A percentile compares a stretch with the other conserved stretches of the same genome.
phyloP scores from a whole-genome alignment of 2,329 filamentous ascomycete genomes.

The Huntiella bhutanensis region DNA sequence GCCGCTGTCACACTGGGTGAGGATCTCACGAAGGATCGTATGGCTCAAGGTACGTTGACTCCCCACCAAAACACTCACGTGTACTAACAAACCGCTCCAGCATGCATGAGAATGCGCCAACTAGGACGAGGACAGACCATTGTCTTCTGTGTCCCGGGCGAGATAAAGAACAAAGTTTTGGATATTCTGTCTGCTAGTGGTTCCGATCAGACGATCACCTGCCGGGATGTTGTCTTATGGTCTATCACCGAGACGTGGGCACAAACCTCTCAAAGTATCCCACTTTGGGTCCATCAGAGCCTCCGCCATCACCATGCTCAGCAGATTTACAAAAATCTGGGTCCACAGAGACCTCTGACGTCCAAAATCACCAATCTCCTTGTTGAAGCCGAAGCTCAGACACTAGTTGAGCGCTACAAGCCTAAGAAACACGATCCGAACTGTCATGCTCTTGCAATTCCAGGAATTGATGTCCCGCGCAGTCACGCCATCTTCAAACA shows the following conservation, averaged over 20 bases:
- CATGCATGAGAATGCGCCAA: conserved; percentile 53
- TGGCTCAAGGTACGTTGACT: conserved; percentile 39
- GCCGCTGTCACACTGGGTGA: conserved; percentile 51
- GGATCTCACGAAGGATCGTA: conserved; percentile 44
- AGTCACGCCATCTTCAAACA: conserved; percentile 1
- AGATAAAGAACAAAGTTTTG: conserved; percentile 37
- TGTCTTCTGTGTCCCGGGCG: conserved; percentile 37
- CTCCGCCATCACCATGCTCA: conserved; percentile 26
- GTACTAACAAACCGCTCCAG: conserved; percentile 17
- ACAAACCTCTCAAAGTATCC: conserved; percentile 29
- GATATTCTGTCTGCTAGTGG: conserved; percentile 7
- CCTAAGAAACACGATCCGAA: conserved; percentile 15
- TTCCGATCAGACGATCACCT: conserved; percentile 18
- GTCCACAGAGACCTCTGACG: conserved; percentile 11
- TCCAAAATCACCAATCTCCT: conserved; percentile 22
- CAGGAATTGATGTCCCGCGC: background rate
- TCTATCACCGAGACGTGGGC: conserved; percentile 35
- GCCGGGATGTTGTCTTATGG: conserved; percentile 38
- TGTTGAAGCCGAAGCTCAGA: conserved; percentile 35
- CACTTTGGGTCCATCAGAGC: conserved; percentile 44
- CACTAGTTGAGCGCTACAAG: conserved; percentile 31
- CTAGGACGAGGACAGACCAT: conserved; percentile 49
- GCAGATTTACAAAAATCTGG: conserved; percentile 17
- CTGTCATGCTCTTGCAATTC: background rate
- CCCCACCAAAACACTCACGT: too few relatives aligned